Base-by-base conservation (phyloP, 2,329 filamentous ascomycete genomes). In the Hysterium pulicare region DNA sequence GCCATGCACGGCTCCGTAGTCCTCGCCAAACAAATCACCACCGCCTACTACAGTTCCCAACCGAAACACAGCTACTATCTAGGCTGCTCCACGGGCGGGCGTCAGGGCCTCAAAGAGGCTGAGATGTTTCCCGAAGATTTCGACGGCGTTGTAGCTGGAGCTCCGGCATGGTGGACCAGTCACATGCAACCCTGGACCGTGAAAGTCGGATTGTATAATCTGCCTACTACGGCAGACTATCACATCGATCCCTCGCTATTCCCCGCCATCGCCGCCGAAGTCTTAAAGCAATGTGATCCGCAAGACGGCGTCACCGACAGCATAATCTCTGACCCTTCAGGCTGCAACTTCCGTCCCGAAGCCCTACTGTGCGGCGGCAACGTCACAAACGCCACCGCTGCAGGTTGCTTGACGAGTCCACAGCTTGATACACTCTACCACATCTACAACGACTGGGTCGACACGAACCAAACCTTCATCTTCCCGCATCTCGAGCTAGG, bases 31-130 rank as follows among this genome's bases (percentile, higher is more conserved):
- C 42, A 63, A 11, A 51, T 79, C 6, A 62, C 70, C 2, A 50
- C 69, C 26, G 57, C 61, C 1, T 78, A 73, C 60, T 79, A 78
- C 31, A 33, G 7, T 15, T 9, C 7, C 7, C 7, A n/a, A 8
- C 31, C 31, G 8, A n/a, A 9, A 19, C 15, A 19, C 10, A 33
- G 15, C 31, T 80, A 80, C 55, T 79, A 71, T 44, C 50, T 73
- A 2, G 78, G 78, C 7, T 80, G 78, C 52, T 79, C 75, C 0
- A 71, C 74, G 0, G 78, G 78, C 5, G 77, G 78, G 1, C 66
- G 77, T 0, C 74, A 81, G 61, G 78, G 75, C 5, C 63, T 77
- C 24, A 74, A 73, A 38, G 68, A 69, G 2, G 68, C 73, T 0
- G 70, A 80, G 49, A 55, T 64, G 15, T 78, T 69, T 45, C 75